These are phyloP conservation scores for Pelomyxa schiedti DNA, from an alignment of 78 protist species.

Conservation along the genomic window DNA sequence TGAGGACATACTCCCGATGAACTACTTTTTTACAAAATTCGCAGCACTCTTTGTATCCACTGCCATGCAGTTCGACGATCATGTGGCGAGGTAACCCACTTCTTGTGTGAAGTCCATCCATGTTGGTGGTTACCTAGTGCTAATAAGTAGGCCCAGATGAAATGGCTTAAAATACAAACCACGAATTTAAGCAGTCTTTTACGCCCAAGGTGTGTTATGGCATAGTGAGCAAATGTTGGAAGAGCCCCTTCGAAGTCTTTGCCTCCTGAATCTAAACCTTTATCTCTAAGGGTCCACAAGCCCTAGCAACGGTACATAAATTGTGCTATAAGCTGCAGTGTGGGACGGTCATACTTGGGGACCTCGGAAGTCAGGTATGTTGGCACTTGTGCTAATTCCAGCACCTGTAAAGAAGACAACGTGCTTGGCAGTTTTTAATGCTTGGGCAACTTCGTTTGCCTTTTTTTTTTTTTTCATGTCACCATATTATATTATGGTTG, in stretches of 20 bases:
- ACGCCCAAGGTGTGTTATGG: constrained; percentile 14
- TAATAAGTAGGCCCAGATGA: too few species aligned
- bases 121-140: constrained; percentile 8
- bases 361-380: constrained; percentile 5
- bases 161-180: not conserved
- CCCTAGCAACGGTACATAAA: not conserved
- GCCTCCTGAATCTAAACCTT: constrained; percentile 2
- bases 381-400: constrained; percentile 12
- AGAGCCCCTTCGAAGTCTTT: not conserved
- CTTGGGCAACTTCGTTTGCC: too few species aligned
- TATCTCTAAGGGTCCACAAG: constrained; percentile 2
- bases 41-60: not conserved
- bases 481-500: too few species aligned
- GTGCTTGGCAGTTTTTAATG: too few species aligned
- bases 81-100: not conserved
- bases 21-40: too few species aligned
- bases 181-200: not conserved
- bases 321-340: not conserved
- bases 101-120: constrained; percentile 13
- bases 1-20: too few species aligned
- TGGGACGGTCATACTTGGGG: constrained; percentile 1
- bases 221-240: not conserved
- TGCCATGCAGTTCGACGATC: constrained; percentile 16
- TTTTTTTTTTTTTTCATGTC: too few species aligned
- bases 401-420: constrained; percentile 15